Percentiles rank a stretch among this genome's conserved stretches.
Conservation (phyloP, 1,284 basidiomycete genomes). For the Boletus smithii region DNA sequence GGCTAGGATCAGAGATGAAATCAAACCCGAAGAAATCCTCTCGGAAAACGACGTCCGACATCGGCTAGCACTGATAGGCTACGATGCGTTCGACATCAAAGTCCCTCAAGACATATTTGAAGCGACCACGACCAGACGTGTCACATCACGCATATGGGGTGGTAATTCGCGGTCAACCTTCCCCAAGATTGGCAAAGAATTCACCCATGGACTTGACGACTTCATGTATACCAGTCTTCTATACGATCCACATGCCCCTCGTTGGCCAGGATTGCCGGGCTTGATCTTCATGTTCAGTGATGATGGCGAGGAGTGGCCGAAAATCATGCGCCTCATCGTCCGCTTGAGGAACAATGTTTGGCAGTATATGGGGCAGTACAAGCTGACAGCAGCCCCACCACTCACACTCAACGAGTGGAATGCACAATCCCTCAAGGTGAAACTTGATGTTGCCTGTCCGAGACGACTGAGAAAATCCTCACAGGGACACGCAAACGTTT, state of each 20-base stretch:
- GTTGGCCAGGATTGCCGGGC: conserved; percentile 36
- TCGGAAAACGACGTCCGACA: conserved; percentile 8
- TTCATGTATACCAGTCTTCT: conserved; percentile 35
- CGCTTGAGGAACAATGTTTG: conserved; percentile 16
- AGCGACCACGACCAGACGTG: conserved; percentile 20
- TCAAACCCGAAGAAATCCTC: conserved; percentile 8
- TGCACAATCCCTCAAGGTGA: conserved; percentile 15
- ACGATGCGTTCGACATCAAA: conserved; percentile 11
- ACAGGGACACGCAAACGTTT: neutral
- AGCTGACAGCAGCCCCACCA: conserved; percentile 16
- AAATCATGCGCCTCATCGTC: conserved; percentile 20
- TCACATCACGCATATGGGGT: conserved; percentile 32
- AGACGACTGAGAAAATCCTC: neutral
- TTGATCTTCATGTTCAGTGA: conserved; percentile 27
- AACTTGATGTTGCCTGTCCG: neutral
- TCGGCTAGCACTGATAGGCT: conserved; percentile 3
- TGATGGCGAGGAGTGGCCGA: conserved; percentile 5
- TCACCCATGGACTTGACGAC: conserved; percentile 29
- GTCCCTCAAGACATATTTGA: conserved; percentile 6
- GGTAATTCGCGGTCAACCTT: conserved; percentile 30
- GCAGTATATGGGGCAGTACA: conserved; percentile 31
- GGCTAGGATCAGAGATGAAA: conserved; percentile 12
- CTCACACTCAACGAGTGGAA: conserved; percentile 24
- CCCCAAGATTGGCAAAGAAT: conserved; percentile 25
- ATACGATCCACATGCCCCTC: conserved; percentile 36